A percentile compares a stretch with the other conserved stretches of the same genome.
Evolutionary conservation across 1,284 basidiomycete species (phyloP).

Genomic region (Cryptococcus neoformans): DNA sequence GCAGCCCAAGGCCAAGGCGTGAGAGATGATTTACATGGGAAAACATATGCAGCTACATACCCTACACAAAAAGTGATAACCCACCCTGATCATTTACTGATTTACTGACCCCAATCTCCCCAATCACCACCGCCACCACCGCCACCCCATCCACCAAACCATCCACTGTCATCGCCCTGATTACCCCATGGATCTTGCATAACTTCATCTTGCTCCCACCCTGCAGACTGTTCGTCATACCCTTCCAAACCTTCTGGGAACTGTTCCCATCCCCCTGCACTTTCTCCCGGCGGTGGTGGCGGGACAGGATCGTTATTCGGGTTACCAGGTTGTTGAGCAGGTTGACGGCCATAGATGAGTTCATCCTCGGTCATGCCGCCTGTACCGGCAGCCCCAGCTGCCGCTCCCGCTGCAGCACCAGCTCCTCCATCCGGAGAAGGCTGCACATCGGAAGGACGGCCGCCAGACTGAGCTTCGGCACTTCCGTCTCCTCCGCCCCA

Average conservation of each 20-base stretch:
- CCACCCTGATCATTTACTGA: background rate
- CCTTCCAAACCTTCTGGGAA: constrained; percentile 19
- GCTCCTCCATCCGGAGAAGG: background rate
- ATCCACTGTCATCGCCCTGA: constrained; percentile 21
- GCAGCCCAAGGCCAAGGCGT: constrained; percentile 36
- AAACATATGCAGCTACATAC: background rate
- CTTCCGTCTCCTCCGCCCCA: constrained; percentile 45
- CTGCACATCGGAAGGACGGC: constrained; percentile 7
- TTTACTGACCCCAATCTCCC: constrained; percentile 26
- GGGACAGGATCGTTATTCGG: background rate
- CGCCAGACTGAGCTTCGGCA: constrained; percentile 14
- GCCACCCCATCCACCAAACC: constrained; percentile 24
- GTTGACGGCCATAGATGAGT: constrained; percentile 38
- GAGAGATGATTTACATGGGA: constrained; percentile 5
- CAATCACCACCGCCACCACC: constrained; percentile 25
- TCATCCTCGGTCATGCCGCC: constrained; percentile 34
- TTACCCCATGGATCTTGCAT: constrained; percentile 37
- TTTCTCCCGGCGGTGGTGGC: constrained; percentile 2
- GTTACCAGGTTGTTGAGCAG: background rate
- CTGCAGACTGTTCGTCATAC: constrained; percentile 14
- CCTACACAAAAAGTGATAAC: background rate
- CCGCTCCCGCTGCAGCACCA: constrained; percentile 23
- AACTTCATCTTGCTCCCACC: constrained; percentile 25
- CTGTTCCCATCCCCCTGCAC: constrained; percentile 1
- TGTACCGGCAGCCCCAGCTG: constrained; percentile 20